A percentile compares a stretch with the other conserved stretches of the same genome.
These are phyloP conservation scores for Volvariella volvacea DNA, from an alignment of 1,284 basidiomycete genomes.

Conservation along the genomic window DNA sequence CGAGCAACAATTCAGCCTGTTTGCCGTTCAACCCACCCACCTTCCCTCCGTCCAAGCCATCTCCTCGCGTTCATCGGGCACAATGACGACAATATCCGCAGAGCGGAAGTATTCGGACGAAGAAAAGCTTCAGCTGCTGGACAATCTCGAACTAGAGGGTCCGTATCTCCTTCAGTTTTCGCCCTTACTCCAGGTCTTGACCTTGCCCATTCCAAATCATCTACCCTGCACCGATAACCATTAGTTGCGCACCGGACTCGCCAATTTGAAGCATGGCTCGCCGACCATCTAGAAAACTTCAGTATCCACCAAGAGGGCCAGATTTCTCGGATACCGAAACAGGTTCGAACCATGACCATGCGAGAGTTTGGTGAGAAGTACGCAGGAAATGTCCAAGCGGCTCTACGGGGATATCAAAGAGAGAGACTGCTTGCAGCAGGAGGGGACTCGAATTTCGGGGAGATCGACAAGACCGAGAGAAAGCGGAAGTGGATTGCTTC, in stretches of 20 bases:
- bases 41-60: slow-evolving; percentile 3
- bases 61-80: slow-evolving; percentile 8
- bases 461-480: slow-evolving; percentile 58
- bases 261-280: slow-evolving; percentile 66
- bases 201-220: slow-evolving; percentile 5
- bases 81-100: slow-evolving; percentile 22
- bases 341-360: slow-evolving; percentile 64
- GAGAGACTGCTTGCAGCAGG: slow-evolving; percentile 43
- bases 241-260: slow-evolving; percentile 63
- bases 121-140: slow-evolving; percentile 67
- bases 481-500: slow-evolving; percentile 70
- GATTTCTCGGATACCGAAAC: slow-evolving; percentile 67
- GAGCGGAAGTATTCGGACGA: slow-evolving; percentile 39
- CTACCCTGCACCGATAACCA: slow-evolving; percentile 3
- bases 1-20: too few species aligned
- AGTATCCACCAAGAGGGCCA: slow-evolving; percentile 67
- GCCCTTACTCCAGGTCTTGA: slow-evolving; percentile 5
- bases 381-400: slow-evolving; percentile 63
- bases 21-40: slow-evolving; percentile 1
- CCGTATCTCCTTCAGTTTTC: slow-evolving; percentile 9
- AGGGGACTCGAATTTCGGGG: slow-evolving; percentile 36
- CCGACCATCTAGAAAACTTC: slow-evolving; percentile 65
- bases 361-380: slow-evolving; percentile 73
- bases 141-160: slow-evolving; percentile 79
- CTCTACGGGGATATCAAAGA: slow-evolving; percentile 57